phyloP scores from a whole-genome alignment of 768 basidiomycete species.

The Pilatotrama ljubarskyi region DNA sequence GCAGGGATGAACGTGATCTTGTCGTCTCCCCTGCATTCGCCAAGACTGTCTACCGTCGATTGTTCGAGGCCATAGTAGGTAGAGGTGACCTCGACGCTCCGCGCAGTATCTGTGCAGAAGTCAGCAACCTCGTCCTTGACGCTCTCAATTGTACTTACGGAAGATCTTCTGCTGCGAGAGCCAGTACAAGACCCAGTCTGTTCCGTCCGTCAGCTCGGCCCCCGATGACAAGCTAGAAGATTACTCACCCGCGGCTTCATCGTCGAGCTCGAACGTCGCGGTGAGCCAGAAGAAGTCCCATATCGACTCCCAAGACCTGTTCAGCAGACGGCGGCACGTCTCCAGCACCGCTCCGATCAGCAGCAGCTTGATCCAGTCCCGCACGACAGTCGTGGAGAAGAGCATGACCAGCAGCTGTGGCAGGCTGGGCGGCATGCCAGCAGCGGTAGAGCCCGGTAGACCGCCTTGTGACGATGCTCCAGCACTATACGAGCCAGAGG shows the following conservation, averaged over 20 bases:
- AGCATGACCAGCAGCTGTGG: slow-evolving; percentile 40
- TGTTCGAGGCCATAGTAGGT: slow-evolving; percentile 11
- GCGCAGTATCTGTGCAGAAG: slow-evolving; percentile 26
- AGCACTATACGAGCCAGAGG: not conserved
- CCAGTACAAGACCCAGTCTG: slow-evolving; percentile 76
- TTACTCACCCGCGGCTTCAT: slow-evolving; percentile 54
- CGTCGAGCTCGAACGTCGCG: slow-evolving; percentile 58
- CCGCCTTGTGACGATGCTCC: slow-evolving; percentile 13
- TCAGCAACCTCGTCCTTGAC: not conserved
- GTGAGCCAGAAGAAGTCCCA: slow-evolving; percentile 62
- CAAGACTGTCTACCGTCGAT: not conserved
- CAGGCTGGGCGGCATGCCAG: slow-evolving; percentile 3
- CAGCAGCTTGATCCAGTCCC: slow-evolving; percentile 66
- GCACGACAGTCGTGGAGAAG: slow-evolving; percentile 53
- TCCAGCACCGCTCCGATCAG: slow-evolving; percentile 64
- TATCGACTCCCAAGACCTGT: slow-evolving; percentile 43
- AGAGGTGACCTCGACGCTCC: slow-evolving; percentile 25
- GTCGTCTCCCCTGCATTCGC: slow-evolving; percentile 3
- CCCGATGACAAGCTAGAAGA: not conserved
- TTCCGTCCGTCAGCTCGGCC: not conserved
- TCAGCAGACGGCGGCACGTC: slow-evolving; percentile 49
- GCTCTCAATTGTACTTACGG: not conserved
- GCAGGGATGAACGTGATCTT: slow-evolving; percentile 44
- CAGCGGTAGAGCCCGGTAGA: not conserved
- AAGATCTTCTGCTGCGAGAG: slow-evolving; percentile 48